Conservation (phyloP, 192 early-diverging fungal species). For the Dispira simplex region DNA sequence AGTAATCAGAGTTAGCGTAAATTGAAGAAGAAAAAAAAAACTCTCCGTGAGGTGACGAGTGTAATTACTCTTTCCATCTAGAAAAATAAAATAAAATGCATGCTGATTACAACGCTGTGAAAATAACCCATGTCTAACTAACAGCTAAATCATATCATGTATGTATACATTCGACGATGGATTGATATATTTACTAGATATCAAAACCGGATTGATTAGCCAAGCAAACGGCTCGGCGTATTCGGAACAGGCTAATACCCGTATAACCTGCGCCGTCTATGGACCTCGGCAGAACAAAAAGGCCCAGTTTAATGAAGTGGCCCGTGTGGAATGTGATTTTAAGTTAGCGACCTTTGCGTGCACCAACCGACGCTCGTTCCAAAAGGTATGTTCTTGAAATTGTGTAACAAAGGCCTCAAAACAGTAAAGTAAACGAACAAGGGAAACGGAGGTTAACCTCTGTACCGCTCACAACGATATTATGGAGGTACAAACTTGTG, state of each 20-base stretch:
- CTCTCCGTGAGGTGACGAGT: background rate
- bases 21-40: background rate
- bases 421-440: no score
- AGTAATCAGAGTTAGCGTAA: background rate
- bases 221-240: slow-evolving; percentile 23
- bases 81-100: background rate
- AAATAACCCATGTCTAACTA: background rate
- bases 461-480: no score
- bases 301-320: slow-evolving; percentile 25
- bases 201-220: slow-evolving; percentile 11
- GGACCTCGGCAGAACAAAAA: slow-evolving; percentile 17
- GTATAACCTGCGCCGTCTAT: slow-evolving; percentile 31
- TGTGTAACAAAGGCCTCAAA: background rate
- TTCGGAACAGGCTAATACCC: slow-evolving; percentile 29
- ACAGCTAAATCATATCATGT: background rate
- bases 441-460: no score
- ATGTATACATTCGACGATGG: background rate
- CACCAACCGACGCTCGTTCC: background rate
- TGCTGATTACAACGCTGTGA: background rate
- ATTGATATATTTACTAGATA: background rate
- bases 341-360: background rate
- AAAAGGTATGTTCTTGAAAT: background rate
- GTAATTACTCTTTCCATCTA: background rate
- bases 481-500: no score
- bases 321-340: slow-evolving; percentile 19